Conservation (phyloP, 2,329 filamentous ascomycete species). For the Ophiostoma perfectum region DNA sequence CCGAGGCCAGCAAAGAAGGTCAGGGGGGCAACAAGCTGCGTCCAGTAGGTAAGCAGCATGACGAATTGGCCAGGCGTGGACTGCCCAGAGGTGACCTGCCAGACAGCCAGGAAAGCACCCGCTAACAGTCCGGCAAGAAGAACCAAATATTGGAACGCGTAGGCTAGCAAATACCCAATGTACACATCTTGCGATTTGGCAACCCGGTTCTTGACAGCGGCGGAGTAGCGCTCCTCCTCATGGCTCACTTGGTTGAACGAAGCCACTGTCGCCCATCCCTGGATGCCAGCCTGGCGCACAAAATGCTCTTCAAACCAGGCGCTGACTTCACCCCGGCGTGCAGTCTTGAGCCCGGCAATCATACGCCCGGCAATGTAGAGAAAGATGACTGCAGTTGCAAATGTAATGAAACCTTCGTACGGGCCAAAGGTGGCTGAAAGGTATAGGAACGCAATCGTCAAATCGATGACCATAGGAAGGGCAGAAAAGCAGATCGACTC, state of each 20-base stretch:
- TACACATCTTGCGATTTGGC: constrained; percentile 37
- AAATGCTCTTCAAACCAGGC: constrained; percentile 52
- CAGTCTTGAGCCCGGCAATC: constrained; percentile 45
- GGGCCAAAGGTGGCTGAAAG: constrained; percentile 54
- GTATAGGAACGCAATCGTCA: constrained; percentile 55
- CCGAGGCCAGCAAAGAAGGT: constrained; percentile 61
- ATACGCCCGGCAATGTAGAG: constrained; percentile 50
- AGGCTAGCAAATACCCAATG: constrained; percentile 45
- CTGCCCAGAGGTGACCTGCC: constrained; percentile 58
- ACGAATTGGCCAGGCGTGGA: constrained; percentile 64
- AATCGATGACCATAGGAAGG: constrained; percentile 55
- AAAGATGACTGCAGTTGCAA: constrained; percentile 53
- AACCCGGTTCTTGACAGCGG: constrained; percentile 43
- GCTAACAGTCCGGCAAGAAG: constrained; percentile 66
- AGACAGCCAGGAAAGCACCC: constrained; percentile 54
- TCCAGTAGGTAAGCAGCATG: constrained; percentile 68
- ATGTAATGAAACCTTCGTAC: constrained; percentile 58
- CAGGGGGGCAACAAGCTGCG: constrained; percentile 63
- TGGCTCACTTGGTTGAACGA: constrained; percentile 56
- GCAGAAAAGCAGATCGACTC: constrained; percentile 55
- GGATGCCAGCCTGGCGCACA: constrained; percentile 50
- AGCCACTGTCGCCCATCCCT: constrained; percentile 55
- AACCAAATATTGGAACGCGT: constrained; percentile 55
- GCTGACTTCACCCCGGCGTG: constrained; percentile 47
- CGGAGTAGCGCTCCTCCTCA: constrained; percentile 50